These are phyloP conservation scores for Trichoderma endophyticum DNA, from an alignment of 2,329 filamentous ascomycete species.

Conservation along the genomic window DNA sequence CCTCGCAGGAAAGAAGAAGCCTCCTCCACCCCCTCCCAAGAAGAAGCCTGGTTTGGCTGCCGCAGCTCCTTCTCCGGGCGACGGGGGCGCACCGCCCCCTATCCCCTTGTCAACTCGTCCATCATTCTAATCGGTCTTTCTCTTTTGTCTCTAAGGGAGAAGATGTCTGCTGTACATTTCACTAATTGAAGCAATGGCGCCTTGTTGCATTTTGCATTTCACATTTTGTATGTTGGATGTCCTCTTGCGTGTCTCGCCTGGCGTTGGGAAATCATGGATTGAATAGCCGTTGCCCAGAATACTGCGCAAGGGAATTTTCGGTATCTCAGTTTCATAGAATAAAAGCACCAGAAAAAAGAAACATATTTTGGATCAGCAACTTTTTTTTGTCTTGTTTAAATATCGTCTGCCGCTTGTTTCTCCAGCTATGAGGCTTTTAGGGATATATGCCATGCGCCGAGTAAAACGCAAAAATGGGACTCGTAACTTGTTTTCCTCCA, in stretches of 20 bases:
- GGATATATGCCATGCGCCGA: slow-evolving; percentile 21
- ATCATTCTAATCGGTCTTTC: slow-evolving; percentile 35
- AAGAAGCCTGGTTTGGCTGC: slow-evolving; percentile 45
- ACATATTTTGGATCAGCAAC: neutral
- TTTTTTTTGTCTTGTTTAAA: slow-evolving; percentile 11
- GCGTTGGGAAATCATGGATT: neutral
- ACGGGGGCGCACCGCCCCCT: slow-evolving; percentile 45
- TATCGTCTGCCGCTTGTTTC: slow-evolving; percentile 17
- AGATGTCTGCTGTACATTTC: neutral
- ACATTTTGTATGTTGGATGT: neutral
- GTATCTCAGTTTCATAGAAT: neutral
- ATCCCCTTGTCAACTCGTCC: slow-evolving; percentile 52
- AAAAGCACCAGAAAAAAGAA: neutral
- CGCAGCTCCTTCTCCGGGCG: slow-evolving; percentile 18
- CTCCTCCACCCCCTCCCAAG: slow-evolving; percentile 50
- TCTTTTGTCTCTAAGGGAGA: neutral
- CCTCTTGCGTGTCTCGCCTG: neutral
- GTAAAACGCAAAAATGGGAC: slow-evolving; percentile 15
- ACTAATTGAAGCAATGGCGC: neutral
- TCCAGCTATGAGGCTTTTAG: slow-evolving; percentile 20
- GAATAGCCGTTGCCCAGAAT: neutral
- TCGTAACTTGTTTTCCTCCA: neutral
- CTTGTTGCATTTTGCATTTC: neutral
- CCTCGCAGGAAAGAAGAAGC: slow-evolving; percentile 49
- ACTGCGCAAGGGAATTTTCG: neutral